These are phyloP conservation scores for Boletus pseudopeckii DNA, from an alignment of 768 basidiomycete genomes.

Conservation along the genomic window DNA sequence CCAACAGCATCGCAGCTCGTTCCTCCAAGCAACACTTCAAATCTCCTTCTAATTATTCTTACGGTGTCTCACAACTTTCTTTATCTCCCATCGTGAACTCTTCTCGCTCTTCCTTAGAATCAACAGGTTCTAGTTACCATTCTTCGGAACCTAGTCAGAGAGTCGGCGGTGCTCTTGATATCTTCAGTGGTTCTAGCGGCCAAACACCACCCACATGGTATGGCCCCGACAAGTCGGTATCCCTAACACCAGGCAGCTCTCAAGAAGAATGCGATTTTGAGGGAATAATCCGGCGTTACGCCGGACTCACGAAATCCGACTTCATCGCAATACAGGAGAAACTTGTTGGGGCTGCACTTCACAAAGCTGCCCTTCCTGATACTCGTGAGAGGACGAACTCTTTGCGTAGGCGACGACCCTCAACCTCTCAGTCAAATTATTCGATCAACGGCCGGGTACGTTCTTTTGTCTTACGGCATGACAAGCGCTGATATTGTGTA, in stretches of 20 bases:
- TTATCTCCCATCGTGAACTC: conserved; percentile 71
- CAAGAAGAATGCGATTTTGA: conserved; percentile 59
- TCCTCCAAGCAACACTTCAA: conserved; percentile 52
- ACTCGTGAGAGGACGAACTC: conserved; percentile 63
- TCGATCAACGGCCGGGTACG: conserved; percentile 51
- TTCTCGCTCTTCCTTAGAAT: conserved; percentile 76
- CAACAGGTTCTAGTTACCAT: conserved; percentile 82
- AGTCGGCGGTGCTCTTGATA: conserved; percentile 48
- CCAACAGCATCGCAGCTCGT: conserved; percentile 42
- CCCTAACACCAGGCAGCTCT: conserved; percentile 47
- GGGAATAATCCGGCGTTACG: conserved; percentile 59
- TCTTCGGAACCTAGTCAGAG: conserved; percentile 64
- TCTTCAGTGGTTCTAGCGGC: conserved; percentile 51
- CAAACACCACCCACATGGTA: conserved; percentile 59
- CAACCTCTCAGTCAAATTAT: conserved; percentile 80
- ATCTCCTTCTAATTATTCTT: conserved; percentile 49
- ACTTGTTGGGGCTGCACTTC: conserved; percentile 59
- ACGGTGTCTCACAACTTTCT: conserved; percentile 54
- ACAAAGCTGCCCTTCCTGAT: conserved; percentile 56
- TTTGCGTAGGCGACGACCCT: conserved; percentile 71
- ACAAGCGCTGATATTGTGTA: conserved; percentile 4
- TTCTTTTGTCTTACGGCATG: conserved; percentile 1
- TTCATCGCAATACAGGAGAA: conserved; percentile 73
- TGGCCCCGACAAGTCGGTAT: conserved; percentile 54
- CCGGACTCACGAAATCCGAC: conserved; percentile 68